phyloP scores from a whole-genome alignment of 345 rosid genomes.

The Hirschfeldia incana region DNA sequence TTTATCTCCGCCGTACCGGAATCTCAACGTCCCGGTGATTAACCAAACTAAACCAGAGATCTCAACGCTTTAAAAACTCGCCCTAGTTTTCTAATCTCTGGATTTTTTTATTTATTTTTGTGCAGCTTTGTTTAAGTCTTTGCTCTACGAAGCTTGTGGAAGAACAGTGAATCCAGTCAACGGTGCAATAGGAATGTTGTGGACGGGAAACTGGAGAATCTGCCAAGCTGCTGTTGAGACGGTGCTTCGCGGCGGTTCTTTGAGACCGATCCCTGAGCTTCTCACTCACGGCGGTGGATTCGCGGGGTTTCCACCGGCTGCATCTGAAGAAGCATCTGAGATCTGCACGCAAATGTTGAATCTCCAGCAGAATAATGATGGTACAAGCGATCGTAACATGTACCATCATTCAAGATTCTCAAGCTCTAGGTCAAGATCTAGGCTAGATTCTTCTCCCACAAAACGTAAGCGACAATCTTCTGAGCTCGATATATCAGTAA shows the following conservation, averaged over 20 bases:
- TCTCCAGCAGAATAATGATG: conserved; percentile 27
- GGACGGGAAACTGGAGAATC: conserved; percentile 89
- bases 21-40: conserved; percentile 76
- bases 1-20: conserved; percentile 95
- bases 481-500: conserved; percentile 61
- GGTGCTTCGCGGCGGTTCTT: conserved; percentile 75
- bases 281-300: conserved; percentile 37
- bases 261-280: conserved; percentile 67
- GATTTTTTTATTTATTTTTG: background rate
- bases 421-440: conserved; percentile 66
- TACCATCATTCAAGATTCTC: conserved; percentile 65
- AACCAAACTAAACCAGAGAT: background rate
- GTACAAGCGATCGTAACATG: conserved; percentile 29
- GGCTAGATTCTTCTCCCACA: conserved; percentile 42
- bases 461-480: conserved; percentile 44
- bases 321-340: conserved; percentile 72
- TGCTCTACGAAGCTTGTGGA: conserved; percentile 91
- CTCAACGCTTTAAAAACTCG: background rate
- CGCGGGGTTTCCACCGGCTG: conserved; percentile 46
- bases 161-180: conserved; percentile 94
- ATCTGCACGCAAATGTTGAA: conserved; percentile 58
- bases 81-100: background rate
- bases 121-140: conserved; percentile 82
- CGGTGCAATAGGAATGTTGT: conserved; percentile 90
- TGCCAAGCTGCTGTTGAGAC: conserved; percentile 94